A percentile compares a stretch with the other conserved stretches of the same genome.
Conservation (phyloP, 306 rosid genomes). For the Delonix regia region DNA sequence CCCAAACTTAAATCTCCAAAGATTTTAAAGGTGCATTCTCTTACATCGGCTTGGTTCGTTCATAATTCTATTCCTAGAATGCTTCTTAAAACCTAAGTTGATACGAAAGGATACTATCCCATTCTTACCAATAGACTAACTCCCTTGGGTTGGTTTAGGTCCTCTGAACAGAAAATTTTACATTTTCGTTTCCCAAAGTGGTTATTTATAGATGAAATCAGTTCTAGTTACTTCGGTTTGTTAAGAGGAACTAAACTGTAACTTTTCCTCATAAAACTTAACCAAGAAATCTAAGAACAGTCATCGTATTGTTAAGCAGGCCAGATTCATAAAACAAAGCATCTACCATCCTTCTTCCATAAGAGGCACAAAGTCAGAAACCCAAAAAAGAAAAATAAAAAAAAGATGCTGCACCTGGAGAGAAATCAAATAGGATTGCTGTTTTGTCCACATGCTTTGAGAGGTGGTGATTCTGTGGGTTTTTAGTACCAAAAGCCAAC, state of each 20-base stretch:
- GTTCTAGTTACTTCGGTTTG: too few relatives aligned
- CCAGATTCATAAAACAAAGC: not conserved
- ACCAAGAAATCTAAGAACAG: not conserved
- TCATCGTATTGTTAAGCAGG: not conserved
- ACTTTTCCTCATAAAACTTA: not conserved
- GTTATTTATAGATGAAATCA: too few relatives aligned
- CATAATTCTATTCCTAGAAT: too few relatives aligned
- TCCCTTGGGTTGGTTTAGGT: too few relatives aligned
- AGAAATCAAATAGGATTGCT: constrained; percentile 71
- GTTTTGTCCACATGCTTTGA: constrained; percentile 68
- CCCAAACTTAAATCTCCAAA: not conserved
- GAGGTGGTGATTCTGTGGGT: constrained; percentile 69
- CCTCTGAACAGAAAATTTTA: too few relatives aligned
- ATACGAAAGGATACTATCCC: too few relatives aligned
- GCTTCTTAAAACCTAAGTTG: too few relatives aligned
- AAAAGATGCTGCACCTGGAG: constrained; percentile 59
- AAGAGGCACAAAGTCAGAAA: not conserved
- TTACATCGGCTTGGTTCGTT: too few relatives aligned
- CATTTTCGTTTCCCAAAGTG: too few relatives aligned
- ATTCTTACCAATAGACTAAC: too few relatives aligned
- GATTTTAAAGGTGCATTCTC: too few relatives aligned
- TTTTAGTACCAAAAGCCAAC: constrained; percentile 67
- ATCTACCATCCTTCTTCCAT: not conserved
- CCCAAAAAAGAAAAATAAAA: not conserved
- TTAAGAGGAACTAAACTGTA: not conserved